Evolutionary conservation across 164 flowering plant genomes (phyloP), one percentile per base, ranked within the genome.

Genomic region (Umbilicus rupestris): DNA sequence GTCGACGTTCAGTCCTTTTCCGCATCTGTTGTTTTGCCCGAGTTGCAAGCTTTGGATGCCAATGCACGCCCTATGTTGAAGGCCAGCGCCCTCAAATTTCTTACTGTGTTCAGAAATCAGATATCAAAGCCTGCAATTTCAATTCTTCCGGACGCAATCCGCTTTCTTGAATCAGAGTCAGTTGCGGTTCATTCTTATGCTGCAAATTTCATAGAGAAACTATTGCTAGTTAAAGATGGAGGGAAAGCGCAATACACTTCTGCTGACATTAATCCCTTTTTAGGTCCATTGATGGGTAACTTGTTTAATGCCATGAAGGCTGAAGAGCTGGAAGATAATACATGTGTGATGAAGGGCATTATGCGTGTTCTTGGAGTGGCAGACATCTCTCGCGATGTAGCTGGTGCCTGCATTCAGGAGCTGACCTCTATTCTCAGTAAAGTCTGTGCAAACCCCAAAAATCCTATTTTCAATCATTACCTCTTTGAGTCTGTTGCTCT

Each of bases 181-280:
- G 91, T 89, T 76, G 97, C 88, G 55, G 96, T 94, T 66, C 97
- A 91, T 69, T 91, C 97, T 22, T 94, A 91, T 78, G 99, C 99
- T 69, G 97, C 96, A 24, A 91, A 73, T 77, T 94, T 96, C 71
- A 81, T 94, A 70, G 97, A 94, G 77, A 91, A 89, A 73, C 89
- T 91, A 17, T 75, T 94, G 72, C 75, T 88, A 67, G 89, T 94
- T 30, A 91, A 87, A 74, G 97, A 94, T 66, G 93, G 84, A 1
- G 91, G 87, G 16, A 74, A 39, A 24, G 76, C 90, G 9, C 79
- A 90, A 58, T 91, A 83, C 68, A 71, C 69, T 67, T 77, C 92
- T 1, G 47, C 69, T 1, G 97, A 94, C 66, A 78, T 94, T 46
- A 70, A 71, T 71, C 94, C 96, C 1, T 71, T 79, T 70, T 66